These are phyloP conservation scores for Cryptosporidium parvum DNA, from an alignment of 169 alveolate genomes.

Conservation along the genomic window DNA sequence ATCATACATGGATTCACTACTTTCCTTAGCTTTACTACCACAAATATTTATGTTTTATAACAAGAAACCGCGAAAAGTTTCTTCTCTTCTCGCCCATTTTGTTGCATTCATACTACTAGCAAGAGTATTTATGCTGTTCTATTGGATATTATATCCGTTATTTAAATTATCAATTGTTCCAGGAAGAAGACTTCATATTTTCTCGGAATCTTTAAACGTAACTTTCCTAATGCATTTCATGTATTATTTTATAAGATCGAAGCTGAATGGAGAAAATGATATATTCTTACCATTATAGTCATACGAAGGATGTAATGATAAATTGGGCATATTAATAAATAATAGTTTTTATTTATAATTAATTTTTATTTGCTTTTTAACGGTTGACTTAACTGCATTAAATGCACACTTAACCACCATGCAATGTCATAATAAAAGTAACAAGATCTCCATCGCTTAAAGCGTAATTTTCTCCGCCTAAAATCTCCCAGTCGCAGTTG, in stretches of 20 bases:
- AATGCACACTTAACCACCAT: slow-evolving; percentile 90
- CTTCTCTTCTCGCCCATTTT: slow-evolving; percentile 78
- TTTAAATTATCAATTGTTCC: slow-evolving; percentile 73
- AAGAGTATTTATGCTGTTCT: slow-evolving; percentile 74
- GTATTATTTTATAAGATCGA: slow-evolving; percentile 78
- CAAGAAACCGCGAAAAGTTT: slow-evolving; percentile 79
- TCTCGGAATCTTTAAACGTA: slow-evolving; percentile 78
- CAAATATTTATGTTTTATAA: slow-evolving; percentile 81
- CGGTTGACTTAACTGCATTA: not conserved
- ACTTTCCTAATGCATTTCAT: slow-evolving; percentile 77
- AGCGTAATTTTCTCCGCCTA: slow-evolving; percentile 86
- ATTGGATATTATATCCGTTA: slow-evolving; percentile 78
- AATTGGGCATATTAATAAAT: not conserved
- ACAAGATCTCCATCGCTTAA: slow-evolving; percentile 86
- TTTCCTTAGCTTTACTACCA: slow-evolving; percentile 80
- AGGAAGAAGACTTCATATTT: slow-evolving; percentile 79
- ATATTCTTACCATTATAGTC: slow-evolving; percentile 77
- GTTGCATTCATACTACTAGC: slow-evolving; percentile 80
- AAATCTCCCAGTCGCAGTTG: slow-evolving; percentile 95
- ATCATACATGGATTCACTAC: slow-evolving; percentile 79
- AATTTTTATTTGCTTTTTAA: not conserved
- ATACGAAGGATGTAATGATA: not conserved
- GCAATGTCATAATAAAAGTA: slow-evolving; percentile 94
- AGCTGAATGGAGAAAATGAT: slow-evolving; percentile 70
- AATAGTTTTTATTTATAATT: not conserved